phyloP scores from a whole-genome alignment of 352 stramenopile genomes.

The Aphanomyces euteiches region DNA sequence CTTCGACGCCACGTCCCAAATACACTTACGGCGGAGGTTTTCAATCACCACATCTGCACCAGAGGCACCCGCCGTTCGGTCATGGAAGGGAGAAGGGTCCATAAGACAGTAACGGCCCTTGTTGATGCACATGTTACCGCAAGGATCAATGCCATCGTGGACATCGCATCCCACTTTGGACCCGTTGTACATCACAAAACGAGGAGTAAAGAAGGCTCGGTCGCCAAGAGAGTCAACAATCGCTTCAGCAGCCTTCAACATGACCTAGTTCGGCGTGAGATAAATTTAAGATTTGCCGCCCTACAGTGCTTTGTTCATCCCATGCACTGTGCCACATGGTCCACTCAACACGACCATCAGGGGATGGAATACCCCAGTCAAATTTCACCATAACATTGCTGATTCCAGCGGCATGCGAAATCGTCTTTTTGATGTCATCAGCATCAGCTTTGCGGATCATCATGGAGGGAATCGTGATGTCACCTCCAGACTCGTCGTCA shows the following conservation, averaged over 20 bases:
- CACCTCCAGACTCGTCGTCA: constrained; percentile 93
- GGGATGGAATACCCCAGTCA: constrained; percentile 91
- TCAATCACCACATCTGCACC: constrained; percentile 94
- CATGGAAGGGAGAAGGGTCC: constrained; percentile 92
- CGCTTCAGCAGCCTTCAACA: constrained; percentile 77
- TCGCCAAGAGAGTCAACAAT: constrained; percentile 84
- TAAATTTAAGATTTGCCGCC: constrained; percentile 31
- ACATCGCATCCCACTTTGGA: constrained; percentile 88
- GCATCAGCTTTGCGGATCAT: constrained; percentile 94
- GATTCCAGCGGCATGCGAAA: constrained; percentile 70
- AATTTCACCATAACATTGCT: constrained; percentile 95
- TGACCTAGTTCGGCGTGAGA: constrained; percentile 38
- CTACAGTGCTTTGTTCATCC: constrained; percentile 75
- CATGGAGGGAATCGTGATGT: constrained; percentile 97
- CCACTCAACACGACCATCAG: constrained; percentile 95
- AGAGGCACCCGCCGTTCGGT: constrained; percentile 87
- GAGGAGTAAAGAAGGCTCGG: constrained; percentile 93
- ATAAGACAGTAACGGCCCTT: constrained; percentile 95
- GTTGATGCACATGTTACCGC: constrained; percentile 97
- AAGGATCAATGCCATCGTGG: constrained; percentile 70
- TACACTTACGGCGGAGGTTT: constrained; percentile 91
- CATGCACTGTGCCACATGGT: constrained; percentile 94
- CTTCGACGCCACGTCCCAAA: constrained; percentile 88
- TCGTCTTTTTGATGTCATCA: constrained; percentile 89
- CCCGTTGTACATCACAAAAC: constrained; percentile 96